phyloP scores from a whole-genome alignment of 495 filamentous ascomycete genomes.

The Trichoderma parareesei region DNA sequence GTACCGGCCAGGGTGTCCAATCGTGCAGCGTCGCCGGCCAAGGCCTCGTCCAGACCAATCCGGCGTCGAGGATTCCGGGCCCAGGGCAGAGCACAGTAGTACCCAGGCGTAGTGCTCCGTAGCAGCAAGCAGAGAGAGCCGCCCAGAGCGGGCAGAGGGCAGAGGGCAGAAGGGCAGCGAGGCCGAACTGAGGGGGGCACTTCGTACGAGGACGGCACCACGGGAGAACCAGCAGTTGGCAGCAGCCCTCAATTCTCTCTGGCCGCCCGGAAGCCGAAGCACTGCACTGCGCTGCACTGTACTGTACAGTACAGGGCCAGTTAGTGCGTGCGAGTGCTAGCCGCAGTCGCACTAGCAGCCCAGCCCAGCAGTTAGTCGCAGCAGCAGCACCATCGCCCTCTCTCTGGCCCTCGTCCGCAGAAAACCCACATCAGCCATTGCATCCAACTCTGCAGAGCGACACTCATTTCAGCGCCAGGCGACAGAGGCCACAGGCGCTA shows the following conservation, averaged over 20 bases:
- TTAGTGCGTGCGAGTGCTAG: background rate
- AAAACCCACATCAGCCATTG: too few species aligned
- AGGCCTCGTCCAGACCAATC: slow-evolving; percentile 1
- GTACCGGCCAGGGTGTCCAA: slow-evolving; percentile 10
- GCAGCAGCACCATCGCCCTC: too few species aligned
- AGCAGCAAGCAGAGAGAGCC: background rate
- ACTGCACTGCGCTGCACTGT: too few species aligned
- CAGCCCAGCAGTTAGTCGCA: too few species aligned
- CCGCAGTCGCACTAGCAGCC: background rate
- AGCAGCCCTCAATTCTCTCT: background rate
- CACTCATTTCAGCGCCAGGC: slow-evolving; percentile 3
- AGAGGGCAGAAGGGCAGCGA: background rate
- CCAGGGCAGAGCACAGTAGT: background rate
- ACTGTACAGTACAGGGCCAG: too few species aligned
- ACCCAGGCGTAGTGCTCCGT: background rate
- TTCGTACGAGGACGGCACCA: background rate
- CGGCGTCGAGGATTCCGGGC: slow-evolving; percentile 7
- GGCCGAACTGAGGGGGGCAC: background rate
- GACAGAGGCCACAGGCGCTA: slow-evolving; percentile 8
- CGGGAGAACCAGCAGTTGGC: background rate
- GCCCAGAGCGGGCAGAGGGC: background rate
- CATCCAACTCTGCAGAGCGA: background rate
- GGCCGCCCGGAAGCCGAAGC: background rate
- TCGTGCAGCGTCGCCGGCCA: background rate
- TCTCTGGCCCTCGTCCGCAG: too few species aligned